Percentiles rank a stretch among this genome's conserved stretches.
phyloP scores from a whole-genome alignment of 129 eudicot species.

The Gnaphalium uliginosum region DNA sequence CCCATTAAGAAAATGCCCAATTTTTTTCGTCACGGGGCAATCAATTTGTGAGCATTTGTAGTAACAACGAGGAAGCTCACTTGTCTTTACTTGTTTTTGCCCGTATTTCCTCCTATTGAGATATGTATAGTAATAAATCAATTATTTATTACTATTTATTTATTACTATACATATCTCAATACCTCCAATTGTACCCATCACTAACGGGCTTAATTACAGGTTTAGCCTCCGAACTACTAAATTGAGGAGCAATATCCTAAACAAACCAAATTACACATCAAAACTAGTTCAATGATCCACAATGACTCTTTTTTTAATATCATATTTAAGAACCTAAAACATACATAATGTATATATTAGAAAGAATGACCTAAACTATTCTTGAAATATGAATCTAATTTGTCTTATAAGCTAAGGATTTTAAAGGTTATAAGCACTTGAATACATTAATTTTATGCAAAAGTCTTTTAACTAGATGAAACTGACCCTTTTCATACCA shows the following conservation, averaged over 20 bases:
- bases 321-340: background rate
- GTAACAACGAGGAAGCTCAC: conserved; percentile 81
- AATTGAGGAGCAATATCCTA: conserved; percentile 7
- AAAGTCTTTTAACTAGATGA: background rate
- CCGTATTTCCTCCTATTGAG: conserved; percentile 96
- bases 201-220: conserved; percentile 43
- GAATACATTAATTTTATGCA: background rate
- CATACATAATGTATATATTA: no score
- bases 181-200: conserved; percentile 98
- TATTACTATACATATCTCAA: no score
- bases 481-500: background rate
- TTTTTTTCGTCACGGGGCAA: conserved; percentile 80
- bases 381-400: no score
- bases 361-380: no score
- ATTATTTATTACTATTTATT: no score
- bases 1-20: conserved; percentile 71
- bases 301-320: background rate
- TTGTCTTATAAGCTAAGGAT: background rate
- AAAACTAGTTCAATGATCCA: background rate
- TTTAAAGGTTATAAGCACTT: background rate
- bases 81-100: conserved; percentile 87
- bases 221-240: background rate
- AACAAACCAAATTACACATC: background rate
- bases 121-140: no score
- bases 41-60: conserved; percentile 63